These are phyloP conservation scores for Trichaptum fuscoviolaceum DNA, from an alignment of 768 basidiomycete species.

Conservation along the genomic window DNA sequence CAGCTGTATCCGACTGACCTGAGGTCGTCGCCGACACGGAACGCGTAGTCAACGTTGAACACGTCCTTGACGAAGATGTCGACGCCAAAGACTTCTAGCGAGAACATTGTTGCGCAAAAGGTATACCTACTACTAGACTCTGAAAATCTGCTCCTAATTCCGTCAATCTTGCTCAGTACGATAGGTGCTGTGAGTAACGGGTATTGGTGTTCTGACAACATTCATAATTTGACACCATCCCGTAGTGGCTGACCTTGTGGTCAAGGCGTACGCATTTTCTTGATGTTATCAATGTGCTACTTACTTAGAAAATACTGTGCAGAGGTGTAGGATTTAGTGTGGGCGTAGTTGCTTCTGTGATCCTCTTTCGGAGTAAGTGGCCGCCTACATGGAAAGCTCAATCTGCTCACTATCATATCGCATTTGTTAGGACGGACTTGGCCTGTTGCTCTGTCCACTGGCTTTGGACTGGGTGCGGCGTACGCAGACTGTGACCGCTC, in stretches of 20 bases:
- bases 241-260: constrained; percentile 75
- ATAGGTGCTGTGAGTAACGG: constrained; percentile 69
- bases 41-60: background rate
- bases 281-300: background rate
- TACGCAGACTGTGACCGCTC: constrained; percentile 91
- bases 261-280: constrained; percentile 65
- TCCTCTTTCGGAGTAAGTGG: constrained; percentile 84
- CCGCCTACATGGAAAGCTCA: constrained; percentile 5
- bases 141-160: background rate
- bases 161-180: constrained; percentile 47
- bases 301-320: constrained; percentile 15
- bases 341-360: constrained; percentile 84
- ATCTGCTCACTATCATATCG: constrained; percentile 8
- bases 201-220: background rate
- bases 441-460: constrained; percentile 83
- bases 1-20: no score
- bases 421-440: constrained; percentile 72
- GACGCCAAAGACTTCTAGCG: constrained; percentile 67
- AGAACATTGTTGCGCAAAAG: constrained; percentile 89
- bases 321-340: constrained; percentile 87
- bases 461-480: constrained; percentile 82
- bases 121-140: constrained; percentile 33
- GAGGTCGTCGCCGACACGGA: no score
- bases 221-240: constrained; percentile 5
- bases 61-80: constrained; percentile 29